Evolutionary conservation across 1,139 yeast genomes (phyloP).

Genomic region (Candida smagusa): DNA sequence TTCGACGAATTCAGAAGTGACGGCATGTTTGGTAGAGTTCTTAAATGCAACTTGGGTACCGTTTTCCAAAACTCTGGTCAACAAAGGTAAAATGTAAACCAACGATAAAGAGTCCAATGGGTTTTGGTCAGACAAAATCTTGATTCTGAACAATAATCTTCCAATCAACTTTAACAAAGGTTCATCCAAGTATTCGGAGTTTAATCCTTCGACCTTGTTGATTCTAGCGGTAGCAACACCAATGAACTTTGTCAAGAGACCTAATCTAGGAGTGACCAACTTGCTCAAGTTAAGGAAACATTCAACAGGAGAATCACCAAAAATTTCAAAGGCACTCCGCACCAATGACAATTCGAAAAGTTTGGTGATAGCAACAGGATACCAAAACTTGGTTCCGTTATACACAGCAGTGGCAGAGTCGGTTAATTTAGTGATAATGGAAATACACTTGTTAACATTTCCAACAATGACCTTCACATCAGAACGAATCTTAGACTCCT

Average conservation of each 20-base stretch:
- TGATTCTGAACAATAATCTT: constrained; percentile 70
- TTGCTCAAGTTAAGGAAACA: constrained; percentile 45
- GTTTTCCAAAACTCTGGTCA: constrained; percentile 58
- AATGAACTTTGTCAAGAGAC: constrained; percentile 45
- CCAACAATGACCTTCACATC: constrained; percentile 38
- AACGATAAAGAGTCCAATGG: constrained; percentile 69
- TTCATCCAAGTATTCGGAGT: constrained; percentile 45
- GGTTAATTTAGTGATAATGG: constrained; percentile 52
- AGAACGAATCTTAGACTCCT: constrained; percentile 56
- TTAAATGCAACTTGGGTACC: constrained; percentile 55
- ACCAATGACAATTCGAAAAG: constrained; percentile 41
- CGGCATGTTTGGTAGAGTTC: constrained; percentile 46
- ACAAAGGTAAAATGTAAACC: constrained; percentile 71
- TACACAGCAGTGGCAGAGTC: constrained; percentile 50
- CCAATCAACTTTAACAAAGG: constrained; percentile 54
- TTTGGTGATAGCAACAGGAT: constrained; percentile 54
- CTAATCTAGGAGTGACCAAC: constrained; percentile 47
- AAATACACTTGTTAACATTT: constrained; percentile 47
- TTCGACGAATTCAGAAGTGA: constrained; percentile 62
- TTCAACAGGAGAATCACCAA: constrained; percentile 33
- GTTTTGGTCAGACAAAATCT: constrained; percentile 68
- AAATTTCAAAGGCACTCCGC: constrained; percentile 33
- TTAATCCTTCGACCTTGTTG: constrained; percentile 36
- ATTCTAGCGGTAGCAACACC: constrained; percentile 71
- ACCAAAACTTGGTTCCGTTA: constrained; percentile 74